Percentiles rank a stretch among this genome's conserved stretches.
phyloP scores from a whole-genome alignment of 169 alveolate genomes.

The Condylostoma magnum region DNA sequence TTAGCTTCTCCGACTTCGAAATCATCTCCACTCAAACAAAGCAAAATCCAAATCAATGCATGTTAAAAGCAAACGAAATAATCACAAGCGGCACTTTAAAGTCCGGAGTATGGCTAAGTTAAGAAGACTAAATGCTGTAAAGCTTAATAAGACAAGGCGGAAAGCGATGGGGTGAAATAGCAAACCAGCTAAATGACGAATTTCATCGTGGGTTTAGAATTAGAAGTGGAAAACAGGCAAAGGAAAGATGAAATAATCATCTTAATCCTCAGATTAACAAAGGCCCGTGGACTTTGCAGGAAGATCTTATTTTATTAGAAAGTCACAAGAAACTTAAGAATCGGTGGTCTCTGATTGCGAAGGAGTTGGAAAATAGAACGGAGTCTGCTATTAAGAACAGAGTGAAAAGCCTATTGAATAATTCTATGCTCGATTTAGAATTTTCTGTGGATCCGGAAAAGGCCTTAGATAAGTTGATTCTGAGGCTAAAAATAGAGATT shows the following conservation, averaged over 20 bases:
- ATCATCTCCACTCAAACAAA: not conserved
- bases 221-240: conserved; percentile 24
- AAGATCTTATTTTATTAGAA: not conserved
- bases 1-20: not conserved
- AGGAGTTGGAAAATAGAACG: not conserved
- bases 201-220: conserved; percentile 13
- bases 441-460: too few relatives aligned
- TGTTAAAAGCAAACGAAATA: conserved; percentile 22
- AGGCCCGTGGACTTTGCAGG: conserved; percentile 2
- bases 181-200: not conserved
- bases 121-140: conserved; percentile 4
- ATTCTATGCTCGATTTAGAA: too few relatives aligned
- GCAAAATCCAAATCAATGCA: conserved; percentile 13
- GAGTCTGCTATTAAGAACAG: conserved; percentile 17
- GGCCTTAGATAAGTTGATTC: too few relatives aligned
- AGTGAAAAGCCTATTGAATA: conserved; percentile 16
- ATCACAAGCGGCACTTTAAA: not conserved
- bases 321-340: not conserved
- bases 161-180: conserved; percentile 24
- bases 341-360: conserved; percentile 11
- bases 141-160: not conserved
- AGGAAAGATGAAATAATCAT: conserved; percentile 29
- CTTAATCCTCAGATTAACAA: conserved; percentile 13
- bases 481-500: too few relatives aligned
- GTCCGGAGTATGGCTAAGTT: conserved; percentile 18